Evolutionary conservation across 345 rosid species (phyloP).

Genomic region (Euclidium syriacum): DNA sequence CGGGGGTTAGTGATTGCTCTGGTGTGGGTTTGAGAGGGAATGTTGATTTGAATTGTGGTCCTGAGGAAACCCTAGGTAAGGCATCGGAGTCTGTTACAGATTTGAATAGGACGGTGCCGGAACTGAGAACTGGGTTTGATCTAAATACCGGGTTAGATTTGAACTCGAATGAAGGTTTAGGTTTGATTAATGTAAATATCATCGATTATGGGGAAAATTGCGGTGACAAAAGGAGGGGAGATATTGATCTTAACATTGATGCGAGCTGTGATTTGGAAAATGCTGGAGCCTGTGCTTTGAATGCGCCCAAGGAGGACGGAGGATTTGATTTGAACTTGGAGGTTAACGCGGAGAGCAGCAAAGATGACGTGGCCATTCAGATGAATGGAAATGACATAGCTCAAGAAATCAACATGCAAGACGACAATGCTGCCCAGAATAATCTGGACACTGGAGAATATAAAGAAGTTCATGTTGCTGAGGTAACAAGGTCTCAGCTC

Average conservation of each 20-base stretch:
- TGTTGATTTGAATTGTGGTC: slow-evolving; percentile 33
- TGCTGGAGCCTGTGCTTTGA: slow-evolving; percentile 19
- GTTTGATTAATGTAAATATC: slow-evolving; percentile 23
- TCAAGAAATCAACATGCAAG: slow-evolving; percentile 29
- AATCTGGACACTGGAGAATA: slow-evolving; percentile 27
- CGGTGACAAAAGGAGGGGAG: slow-evolving; percentile 33
- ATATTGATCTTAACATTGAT: slow-evolving; percentile 80
- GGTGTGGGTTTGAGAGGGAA: slow-evolving; percentile 35
- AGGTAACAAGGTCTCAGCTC: slow-evolving; percentile 32
- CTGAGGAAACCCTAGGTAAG: slow-evolving; percentile 30
- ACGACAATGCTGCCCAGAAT: slow-evolving; percentile 21
- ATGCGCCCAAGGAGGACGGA: slow-evolving; percentile 39
- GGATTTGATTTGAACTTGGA: slow-evolving; percentile 81
- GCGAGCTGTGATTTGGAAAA: slow-evolving; percentile 48
- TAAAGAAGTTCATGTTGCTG: slow-evolving; percentile 41
- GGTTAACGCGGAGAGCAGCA: slow-evolving; percentile 36
- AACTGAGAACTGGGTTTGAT: slow-evolving; percentile 40
- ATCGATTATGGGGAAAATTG: slow-evolving; percentile 18
- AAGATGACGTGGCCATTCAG: slow-evolving; percentile 31
- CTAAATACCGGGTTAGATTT: slow-evolving; percentile 65
- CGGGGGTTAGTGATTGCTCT: slow-evolving; percentile 23
- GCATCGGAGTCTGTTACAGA: slow-evolving; percentile 22
- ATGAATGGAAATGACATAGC: slow-evolving; percentile 4
- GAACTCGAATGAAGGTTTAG: slow-evolving; percentile 47
- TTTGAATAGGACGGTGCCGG: slow-evolving; percentile 32